Conservation (phyloP, 345 rosid species). For the Theobroma cacao region DNA sequence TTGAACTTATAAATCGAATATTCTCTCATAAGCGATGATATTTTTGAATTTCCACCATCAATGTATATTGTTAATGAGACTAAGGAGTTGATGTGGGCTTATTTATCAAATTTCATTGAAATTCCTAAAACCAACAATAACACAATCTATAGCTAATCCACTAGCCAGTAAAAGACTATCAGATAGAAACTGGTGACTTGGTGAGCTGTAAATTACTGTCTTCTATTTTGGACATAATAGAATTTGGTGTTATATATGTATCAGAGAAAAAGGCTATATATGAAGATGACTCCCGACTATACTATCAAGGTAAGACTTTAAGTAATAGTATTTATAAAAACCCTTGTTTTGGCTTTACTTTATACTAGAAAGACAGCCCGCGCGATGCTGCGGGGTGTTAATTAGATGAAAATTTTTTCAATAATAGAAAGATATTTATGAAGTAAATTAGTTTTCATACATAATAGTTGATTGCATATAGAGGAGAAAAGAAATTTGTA, state of each 20-base stretch:
- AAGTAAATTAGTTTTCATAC: too few species aligned
- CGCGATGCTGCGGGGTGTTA: too few species aligned
- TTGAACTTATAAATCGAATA: background rate
- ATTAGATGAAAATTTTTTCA: too few species aligned
- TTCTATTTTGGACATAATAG: background rate
- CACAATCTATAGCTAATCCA: background rate
- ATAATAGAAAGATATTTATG: too few species aligned
- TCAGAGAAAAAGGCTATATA: background rate
- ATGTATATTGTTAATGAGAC: constrained; percentile 11
- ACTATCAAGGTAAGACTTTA: constrained; percentile 8
- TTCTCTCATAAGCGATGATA: background rate
- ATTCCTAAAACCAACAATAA: background rate
- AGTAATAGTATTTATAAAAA: too few species aligned
- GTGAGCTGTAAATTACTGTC: background rate
- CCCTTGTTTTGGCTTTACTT: too few species aligned
- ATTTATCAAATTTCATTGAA: constrained; percentile 16
- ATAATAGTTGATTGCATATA: too few species aligned
- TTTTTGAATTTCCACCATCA: background rate
- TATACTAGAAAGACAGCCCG: too few species aligned
- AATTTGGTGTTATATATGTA: background rate
- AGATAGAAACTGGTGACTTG: background rate
- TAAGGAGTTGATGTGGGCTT: background rate
- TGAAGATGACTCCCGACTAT: background rate
- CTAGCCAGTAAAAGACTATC: background rate
- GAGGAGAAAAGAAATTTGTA: too few species aligned